Percentiles rank a stretch among this genome's conserved stretches.
These are phyloP conservation scores for Aspergillus funiculosus DNA, from an alignment of 495 filamentous ascomycete genomes.

Conservation along the genomic window DNA sequence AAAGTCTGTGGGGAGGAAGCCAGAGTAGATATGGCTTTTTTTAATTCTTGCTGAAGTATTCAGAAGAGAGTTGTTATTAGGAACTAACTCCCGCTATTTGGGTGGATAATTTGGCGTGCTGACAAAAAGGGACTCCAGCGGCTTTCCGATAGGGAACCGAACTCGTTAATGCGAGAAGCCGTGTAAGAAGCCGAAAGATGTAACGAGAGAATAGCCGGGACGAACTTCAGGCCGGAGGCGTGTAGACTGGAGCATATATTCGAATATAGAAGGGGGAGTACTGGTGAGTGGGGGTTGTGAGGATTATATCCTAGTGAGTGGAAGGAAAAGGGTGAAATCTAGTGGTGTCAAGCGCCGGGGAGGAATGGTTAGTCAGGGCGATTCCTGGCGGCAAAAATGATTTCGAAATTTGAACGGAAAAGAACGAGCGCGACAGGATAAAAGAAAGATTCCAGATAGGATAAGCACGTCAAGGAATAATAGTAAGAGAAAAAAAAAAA, in stretches of 20 bases:
- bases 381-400: background rate
- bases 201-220: slow-evolving; percentile 5
- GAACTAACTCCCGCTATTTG: background rate
- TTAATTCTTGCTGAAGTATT: slow-evolving; percentile 5
- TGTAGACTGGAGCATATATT: too few species aligned
- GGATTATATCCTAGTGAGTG: too few species aligned
- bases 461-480: background rate
- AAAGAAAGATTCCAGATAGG: background rate
- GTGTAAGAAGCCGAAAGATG: slow-evolving; percentile 6
- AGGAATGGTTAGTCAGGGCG: too few species aligned
- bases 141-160: slow-evolving; percentile 11
- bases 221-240: background rate
- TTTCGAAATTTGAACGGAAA: background rate
- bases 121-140: background rate
- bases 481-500: background rate
- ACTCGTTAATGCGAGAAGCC: slow-evolving; percentile 17
- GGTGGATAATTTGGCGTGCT: background rate
- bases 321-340: too few species aligned
- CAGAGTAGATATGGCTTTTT: too few species aligned
- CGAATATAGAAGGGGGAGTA: too few species aligned
- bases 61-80: background rate
- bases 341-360: too few species aligned
- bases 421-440: too few species aligned
- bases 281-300: too few species aligned
- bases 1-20: too few species aligned